phyloP scores from a whole-genome alignment of 2,329 filamentous ascomycete genomes.

The Fusarium sp. region DNA sequence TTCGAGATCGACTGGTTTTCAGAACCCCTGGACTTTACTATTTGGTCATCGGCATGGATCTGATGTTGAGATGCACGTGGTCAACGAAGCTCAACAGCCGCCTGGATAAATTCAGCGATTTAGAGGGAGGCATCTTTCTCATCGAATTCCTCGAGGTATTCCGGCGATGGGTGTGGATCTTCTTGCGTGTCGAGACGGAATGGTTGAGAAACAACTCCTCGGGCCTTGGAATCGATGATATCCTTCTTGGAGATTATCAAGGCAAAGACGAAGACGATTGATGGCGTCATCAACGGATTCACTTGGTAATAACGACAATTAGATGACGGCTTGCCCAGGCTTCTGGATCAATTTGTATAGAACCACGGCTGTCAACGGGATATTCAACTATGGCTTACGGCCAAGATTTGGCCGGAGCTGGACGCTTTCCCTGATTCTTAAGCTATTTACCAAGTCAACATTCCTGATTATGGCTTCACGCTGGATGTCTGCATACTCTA shows the following conservation, averaged over 20 bases:
- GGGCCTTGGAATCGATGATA: constrained; percentile 74
- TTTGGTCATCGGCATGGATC: constrained; percentile 80
- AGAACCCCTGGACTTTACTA: constrained; percentile 84
- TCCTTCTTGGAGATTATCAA: constrained; percentile 79
- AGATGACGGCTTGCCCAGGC: constrained; percentile 24
- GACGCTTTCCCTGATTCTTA: constrained; percentile 8
- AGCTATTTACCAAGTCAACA: constrained; percentile 11
- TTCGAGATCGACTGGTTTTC: constrained; percentile 82
- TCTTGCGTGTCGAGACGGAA: constrained; percentile 94
- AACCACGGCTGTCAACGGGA: constrained; percentile 36
- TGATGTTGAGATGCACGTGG: constrained; percentile 91
- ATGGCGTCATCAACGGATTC: constrained; percentile 23
- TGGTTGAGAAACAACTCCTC: constrained; percentile 74
- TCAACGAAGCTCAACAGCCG: constrained; percentile 86
- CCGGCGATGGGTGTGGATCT: constrained; percentile 96
- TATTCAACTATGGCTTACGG: constrained; percentile 14
- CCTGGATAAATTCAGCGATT: constrained; percentile 85
- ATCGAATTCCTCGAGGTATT: constrained; percentile 89
- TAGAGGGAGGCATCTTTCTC: constrained; percentile 89
- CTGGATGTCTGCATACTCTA: not conserved
- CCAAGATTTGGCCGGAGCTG: constrained; percentile 24
- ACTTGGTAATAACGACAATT: constrained; percentile 3
- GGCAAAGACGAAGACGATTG: constrained; percentile 65
- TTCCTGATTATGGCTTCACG: constrained; percentile 11
- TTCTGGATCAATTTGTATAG: constrained; percentile 41